These are phyloP conservation scores for Stachybotrys chartarum DNA, from an alignment of 2,329 filamentous ascomycete genomes.

Conservation along the genomic window DNA sequence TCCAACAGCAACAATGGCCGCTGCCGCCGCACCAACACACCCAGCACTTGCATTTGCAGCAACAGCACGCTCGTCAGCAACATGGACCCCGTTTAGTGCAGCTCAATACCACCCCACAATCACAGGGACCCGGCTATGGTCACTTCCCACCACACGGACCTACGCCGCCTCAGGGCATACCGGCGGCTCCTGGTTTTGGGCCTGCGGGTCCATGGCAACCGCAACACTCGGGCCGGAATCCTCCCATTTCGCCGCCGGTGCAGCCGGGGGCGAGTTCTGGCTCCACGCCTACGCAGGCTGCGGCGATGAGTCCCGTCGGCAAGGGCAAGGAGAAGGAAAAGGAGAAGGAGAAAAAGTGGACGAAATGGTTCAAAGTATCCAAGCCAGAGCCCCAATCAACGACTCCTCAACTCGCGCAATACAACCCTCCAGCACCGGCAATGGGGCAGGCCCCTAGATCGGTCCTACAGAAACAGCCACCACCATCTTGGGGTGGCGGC, in stretches of 20 bases:
- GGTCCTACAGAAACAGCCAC: neutral
- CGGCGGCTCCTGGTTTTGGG: too few relatives aligned
- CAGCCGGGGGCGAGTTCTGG: neutral
- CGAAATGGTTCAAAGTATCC: constrained; percentile 20
- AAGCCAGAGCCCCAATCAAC: constrained; percentile 5
- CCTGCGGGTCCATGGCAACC: neutral
- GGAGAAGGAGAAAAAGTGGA: constrained; percentile 17
- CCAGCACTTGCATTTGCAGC: neutral
- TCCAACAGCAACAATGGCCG: neutral
- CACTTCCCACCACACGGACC: neutral
- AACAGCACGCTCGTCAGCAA: neutral
- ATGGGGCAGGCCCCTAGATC: neutral
- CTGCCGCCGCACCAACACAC: neutral
- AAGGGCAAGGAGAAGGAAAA: constrained; percentile 16
- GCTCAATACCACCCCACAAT: neutral
- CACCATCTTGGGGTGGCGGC: constrained; percentile 2
- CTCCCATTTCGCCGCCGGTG: neutral
- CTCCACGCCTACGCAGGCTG: neutral
- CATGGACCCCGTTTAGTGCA: neutral
- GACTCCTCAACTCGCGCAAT: constrained; percentile 1
- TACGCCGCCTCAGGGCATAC: neutral
- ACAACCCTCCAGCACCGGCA: neutral
- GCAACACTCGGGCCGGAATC: neutral
- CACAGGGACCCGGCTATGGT: neutral
- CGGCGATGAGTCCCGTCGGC: neutral